Conservation (phyloP, 768 basidiomycete species). For the Rhizopogon sp. region DNA sequence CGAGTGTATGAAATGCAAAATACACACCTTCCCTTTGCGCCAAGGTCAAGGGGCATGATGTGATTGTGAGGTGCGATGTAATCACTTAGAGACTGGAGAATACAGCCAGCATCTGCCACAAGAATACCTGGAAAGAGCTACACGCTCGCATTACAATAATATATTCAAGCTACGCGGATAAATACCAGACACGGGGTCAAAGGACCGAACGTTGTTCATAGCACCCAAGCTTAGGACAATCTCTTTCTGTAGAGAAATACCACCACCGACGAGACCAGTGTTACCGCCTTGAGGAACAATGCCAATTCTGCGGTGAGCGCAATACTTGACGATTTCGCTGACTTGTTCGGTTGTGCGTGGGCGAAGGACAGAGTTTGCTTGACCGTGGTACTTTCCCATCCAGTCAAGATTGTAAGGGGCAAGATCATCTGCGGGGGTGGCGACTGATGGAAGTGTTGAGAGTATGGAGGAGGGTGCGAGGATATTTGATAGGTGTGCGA, state of each 20-base stretch:
- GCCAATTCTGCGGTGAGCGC: constrained; percentile 74
- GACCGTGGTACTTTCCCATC: constrained; percentile 94
- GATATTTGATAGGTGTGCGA: constrained; percentile 63
- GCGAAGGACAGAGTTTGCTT: constrained; percentile 78
- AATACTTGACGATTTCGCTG: constrained; percentile 82
- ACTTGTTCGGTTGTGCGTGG: constrained; percentile 88
- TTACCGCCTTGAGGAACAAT: constrained; percentile 98
- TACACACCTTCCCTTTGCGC: constrained; percentile 87
- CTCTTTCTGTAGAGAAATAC: constrained; percentile 86
- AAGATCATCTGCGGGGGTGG: constrained; percentile 58
- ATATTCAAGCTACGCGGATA: constrained; percentile 3
- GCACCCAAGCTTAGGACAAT: constrained; percentile 80
- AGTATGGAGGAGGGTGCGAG: constrained; percentile 61
- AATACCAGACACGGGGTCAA: constrained; percentile 78
- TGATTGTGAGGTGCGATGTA: constrained; percentile 83
- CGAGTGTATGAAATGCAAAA: background rate
- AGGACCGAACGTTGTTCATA: constrained; percentile 77
- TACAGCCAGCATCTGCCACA: constrained; percentile 91
- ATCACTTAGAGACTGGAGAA: constrained; percentile 84
- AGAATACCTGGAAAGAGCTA: constrained; percentile 60
- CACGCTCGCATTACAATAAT: constrained; percentile 3
- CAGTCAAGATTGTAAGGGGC: constrained; percentile 83
- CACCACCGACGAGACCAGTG: constrained; percentile 95
- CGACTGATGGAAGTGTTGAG: constrained; percentile 54
- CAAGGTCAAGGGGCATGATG: constrained; percentile 95